These are phyloP conservation scores for Noccaea bulbosa DNA, from an alignment of 345 rosid genomes.

Conservation along the genomic window DNA sequence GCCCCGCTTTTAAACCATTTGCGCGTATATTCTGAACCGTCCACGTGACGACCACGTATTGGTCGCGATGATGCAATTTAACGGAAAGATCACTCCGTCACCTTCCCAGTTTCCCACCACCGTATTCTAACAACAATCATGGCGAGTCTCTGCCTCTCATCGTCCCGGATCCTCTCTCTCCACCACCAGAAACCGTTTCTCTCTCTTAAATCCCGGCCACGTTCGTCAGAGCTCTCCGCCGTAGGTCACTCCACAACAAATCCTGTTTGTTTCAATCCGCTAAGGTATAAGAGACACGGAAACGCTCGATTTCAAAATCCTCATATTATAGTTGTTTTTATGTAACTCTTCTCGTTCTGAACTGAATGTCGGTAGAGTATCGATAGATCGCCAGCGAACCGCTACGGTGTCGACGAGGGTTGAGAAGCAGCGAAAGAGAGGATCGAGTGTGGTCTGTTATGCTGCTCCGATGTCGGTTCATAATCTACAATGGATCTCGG, in stretches of 20 bases:
- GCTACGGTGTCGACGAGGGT: conserved; percentile 23
- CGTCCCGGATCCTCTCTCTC: conserved; percentile 45
- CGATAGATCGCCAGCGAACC: conserved; percentile 40
- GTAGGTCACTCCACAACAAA: conserved; percentile 41
- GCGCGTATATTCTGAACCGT: conserved; percentile 26
- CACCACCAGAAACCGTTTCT: conserved; percentile 30
- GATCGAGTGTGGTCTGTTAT: conserved; percentile 62
- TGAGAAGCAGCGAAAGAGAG: conserved; percentile 52
- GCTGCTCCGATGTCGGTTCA: conserved; percentile 56
- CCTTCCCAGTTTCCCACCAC: conserved; percentile 4
- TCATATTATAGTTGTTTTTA: not conserved
- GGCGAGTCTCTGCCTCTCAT: conserved; percentile 46
- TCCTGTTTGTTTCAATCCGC: conserved; percentile 62
- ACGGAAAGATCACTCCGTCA: conserved; percentile 44
- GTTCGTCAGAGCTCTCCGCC: conserved; percentile 15
- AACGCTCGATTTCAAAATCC: not conserved
- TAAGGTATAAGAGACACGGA: conserved; percentile 43
- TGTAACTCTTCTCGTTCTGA: conserved; percentile 4
- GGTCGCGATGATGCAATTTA: not conserved
- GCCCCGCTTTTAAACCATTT: conserved; percentile 2
- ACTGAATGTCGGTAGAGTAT: conserved; percentile 45
- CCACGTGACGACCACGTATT: conserved; percentile 12
- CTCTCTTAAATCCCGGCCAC: conserved; percentile 28
- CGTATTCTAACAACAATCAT: conserved; percentile 20
- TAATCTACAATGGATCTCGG: conserved; percentile 78